Percentiles rank a stretch among this genome's conserved stretches.
Conservation (phyloP, 768 basidiomycete genomes). For the Pleurotus giganteus region DNA sequence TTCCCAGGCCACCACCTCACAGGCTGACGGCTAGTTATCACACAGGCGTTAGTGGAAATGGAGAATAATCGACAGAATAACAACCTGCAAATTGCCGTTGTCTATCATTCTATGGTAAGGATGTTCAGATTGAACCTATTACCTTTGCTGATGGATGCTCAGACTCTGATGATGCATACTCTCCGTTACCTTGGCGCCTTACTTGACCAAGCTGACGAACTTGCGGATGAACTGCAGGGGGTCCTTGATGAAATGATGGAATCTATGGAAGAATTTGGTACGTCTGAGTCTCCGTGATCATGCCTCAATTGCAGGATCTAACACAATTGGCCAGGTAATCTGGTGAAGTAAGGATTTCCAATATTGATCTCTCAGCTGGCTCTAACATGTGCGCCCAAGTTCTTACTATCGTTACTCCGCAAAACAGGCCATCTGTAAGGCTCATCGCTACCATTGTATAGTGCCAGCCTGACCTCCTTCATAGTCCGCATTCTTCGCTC, state of each 20-base stretch:
- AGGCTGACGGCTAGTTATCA: neutral
- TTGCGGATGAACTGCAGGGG: slow-evolving; percentile 8
- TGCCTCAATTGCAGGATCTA: neutral
- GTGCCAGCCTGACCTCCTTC: neutral
- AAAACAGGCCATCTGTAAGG: slow-evolving; percentile 7
- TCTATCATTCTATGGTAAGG: slow-evolving; percentile 5
- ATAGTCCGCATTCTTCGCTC: slow-evolving; percentile 6
- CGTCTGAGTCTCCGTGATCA: neutral
- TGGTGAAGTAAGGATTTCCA: slow-evolving; percentile 5
- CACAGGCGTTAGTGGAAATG: slow-evolving; percentile 3
- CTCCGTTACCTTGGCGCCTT: slow-evolving; percentile 8
- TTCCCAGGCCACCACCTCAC: neutral
- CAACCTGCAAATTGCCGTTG: slow-evolving; percentile 5
- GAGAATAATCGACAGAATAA: slow-evolving; percentile 2
- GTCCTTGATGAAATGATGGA: neutral
- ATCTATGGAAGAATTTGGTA: slow-evolving; percentile 12
- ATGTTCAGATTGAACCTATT: neutral
- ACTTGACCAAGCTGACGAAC: slow-evolving; percentile 12
- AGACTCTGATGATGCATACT: slow-evolving; percentile 7
- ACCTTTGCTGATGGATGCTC: no score
- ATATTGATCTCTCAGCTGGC: neutral
- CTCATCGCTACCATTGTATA: no score
- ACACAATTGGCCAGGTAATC: neutral
- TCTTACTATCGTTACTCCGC: slow-evolving; percentile 4
- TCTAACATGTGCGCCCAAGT: neutral